phyloP scores from a whole-genome alignment of 2,329 filamentous ascomycete genomes.

The Hypomyces rosellus region DNA sequence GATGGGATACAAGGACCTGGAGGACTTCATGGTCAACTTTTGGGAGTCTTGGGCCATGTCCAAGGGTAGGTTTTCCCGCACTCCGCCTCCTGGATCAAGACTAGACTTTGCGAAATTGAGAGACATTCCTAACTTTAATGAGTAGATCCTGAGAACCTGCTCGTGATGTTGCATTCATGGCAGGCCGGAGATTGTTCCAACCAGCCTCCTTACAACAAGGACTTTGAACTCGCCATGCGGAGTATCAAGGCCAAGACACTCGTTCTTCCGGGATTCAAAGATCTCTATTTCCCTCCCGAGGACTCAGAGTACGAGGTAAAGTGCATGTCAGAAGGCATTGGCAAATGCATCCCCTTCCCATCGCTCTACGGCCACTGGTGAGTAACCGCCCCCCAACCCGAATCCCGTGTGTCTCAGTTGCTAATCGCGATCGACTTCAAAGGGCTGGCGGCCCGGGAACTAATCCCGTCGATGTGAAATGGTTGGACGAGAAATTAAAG shows the following conservation, averaged over 20 bases:
- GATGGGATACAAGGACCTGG: constrained; percentile 60
- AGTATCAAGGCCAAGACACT: constrained; percentile 66
- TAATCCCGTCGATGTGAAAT: constrained; percentile 64
- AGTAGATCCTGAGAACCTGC: constrained; percentile 63
- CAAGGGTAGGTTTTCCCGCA: constrained; percentile 42
- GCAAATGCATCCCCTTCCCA: constrained; percentile 31
- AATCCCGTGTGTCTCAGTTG: not conserved
- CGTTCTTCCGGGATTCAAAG: constrained; percentile 65
- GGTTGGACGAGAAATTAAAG: constrained; percentile 59
- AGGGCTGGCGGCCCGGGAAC: constrained; percentile 64
- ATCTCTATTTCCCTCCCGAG: constrained; percentile 76
- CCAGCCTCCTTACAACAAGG: constrained; percentile 60
- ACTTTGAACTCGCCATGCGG: constrained; percentile 60
- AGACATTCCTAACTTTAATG: not conserved
- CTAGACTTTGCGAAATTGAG: not conserved
- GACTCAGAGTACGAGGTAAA: constrained; percentile 70
- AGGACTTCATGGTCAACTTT: constrained; percentile 68
- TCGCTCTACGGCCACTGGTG: constrained; percentile 39
- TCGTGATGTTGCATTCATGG: constrained; percentile 74
- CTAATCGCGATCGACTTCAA: not conserved
- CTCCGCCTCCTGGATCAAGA: not conserved
- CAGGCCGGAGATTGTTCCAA: constrained; percentile 64
- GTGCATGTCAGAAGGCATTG: constrained; percentile 29
- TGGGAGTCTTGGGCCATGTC: constrained; percentile 70
- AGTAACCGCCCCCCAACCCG: too few relatives aligned